Base-by-base conservation (phyloP, 208 protist species). In the Kentomonas sorsogonicus region DNA sequence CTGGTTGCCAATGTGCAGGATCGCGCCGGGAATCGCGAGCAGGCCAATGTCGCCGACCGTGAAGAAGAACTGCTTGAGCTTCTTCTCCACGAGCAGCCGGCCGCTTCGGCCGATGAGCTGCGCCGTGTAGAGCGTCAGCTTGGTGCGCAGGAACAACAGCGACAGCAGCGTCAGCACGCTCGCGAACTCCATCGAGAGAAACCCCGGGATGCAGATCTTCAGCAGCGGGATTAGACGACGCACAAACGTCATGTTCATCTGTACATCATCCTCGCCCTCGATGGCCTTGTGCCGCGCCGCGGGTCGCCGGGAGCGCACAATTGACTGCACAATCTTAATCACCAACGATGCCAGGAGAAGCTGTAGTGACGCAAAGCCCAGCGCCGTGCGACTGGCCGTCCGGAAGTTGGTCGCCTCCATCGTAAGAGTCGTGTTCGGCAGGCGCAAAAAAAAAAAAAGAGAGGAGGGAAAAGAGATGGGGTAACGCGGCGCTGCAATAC, bases 71-170 rank as follows among this genome's bases (percentile, higher is more conserved):
- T 45, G 41, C 27, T 81, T 83, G 25, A 64, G 51, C n/a, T 87
- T 63, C 31, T 66, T 56, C 53, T 84, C 53, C 3, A 95, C 74
- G 15, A 95, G 77, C 51, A 57, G 70, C 25, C 70, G 71, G 3
- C 72, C 74, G 53, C 68, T 88, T 18, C 51, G 53, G 15, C 83
- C 83, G 16, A 88, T 68, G 2, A 77, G 59, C 25, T 39, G 52
- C 7, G 89, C 83, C 34, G 91, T 70, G 16, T 72, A 51, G 31
- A 95, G 50, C 9, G 83, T 91, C 2, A 95, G 50, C 30, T 61
- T 71, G 27, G 79, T 85, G 18, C 79, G 62, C 7, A 86, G 29
- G 13, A 79, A 57, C 11, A 93, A 70, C 31, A 95, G 65, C 0
- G 46, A 23, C 1, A 72, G 45, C 30, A 91, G 57, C 20, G 80